Evolutionary conservation across 2,329 filamentous ascomycete species (phyloP).

Genomic region (Cryphonectria nitschkei): DNA sequence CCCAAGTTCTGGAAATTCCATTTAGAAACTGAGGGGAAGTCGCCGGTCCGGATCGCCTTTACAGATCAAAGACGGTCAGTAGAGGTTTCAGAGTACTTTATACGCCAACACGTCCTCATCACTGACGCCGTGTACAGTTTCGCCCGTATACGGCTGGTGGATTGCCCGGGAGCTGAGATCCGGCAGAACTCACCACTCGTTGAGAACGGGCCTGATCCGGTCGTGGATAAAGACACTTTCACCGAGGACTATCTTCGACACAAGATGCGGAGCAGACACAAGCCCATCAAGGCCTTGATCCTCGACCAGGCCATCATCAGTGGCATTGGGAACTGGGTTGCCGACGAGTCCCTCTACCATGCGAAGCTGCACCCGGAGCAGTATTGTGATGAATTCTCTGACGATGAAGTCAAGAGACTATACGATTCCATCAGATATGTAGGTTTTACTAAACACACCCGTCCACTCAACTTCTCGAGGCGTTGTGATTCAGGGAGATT

Average conservation of each 20-base stretch:
- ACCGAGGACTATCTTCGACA: conserved; percentile 75
- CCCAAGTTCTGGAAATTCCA: conserved; percentile 90
- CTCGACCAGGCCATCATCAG: conserved; percentile 88
- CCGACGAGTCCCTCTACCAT: conserved; percentile 90
- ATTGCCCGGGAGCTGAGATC: conserved; percentile 78
- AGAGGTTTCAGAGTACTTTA: background rate
- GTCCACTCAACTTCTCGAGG: background rate
- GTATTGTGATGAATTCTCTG: conserved; percentile 80
- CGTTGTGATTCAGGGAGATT: background rate
- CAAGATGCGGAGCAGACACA: conserved; percentile 74
- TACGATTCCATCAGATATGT: conserved; percentile 71
- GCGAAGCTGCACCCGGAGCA: conserved; percentile 90
- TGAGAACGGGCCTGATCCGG: conserved; percentile 92
- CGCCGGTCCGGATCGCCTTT: conserved; percentile 71
- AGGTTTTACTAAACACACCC: background rate
- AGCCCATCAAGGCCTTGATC: conserved; percentile 87
- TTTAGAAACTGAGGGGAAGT: conserved; percentile 63
- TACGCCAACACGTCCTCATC: background rate
- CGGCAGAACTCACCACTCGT: conserved; percentile 76
- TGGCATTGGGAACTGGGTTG: conserved; percentile 97
- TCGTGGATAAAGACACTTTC: conserved; percentile 77
- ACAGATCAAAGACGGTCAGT: conserved; percentile 71
- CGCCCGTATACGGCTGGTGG: conserved; percentile 77
- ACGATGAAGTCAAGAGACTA: conserved; percentile 71
- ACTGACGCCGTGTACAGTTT: conserved; percentile 45